Conservation (phyloP, 345 rosid genomes). For the Cochlearia excelsa region DNA sequence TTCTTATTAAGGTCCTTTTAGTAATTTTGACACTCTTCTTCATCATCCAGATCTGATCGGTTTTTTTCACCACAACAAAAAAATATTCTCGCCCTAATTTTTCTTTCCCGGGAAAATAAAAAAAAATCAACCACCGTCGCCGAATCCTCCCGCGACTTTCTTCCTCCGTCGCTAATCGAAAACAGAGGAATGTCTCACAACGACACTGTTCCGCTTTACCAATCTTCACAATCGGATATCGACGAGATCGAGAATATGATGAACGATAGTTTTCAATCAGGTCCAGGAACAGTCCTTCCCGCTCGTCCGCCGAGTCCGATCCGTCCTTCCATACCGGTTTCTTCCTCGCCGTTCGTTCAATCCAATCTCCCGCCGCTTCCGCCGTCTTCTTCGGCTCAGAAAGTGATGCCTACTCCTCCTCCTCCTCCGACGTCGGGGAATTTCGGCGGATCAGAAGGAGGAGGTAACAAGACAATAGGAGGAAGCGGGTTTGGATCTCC, state of each 20-base stretch:
- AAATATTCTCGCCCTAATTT: too few species aligned
- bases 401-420: slow-evolving; percentile 38
- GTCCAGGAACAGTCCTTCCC: slow-evolving; percentile 64
- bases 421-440: slow-evolving; percentile 38
- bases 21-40: too few species aligned
- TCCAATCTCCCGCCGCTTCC: slow-evolving; percentile 58
- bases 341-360: slow-evolving; percentile 57
- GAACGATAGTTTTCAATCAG: slow-evolving; percentile 60
- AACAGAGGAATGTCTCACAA: slow-evolving; percentile 52
- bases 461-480: neutral
- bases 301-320: slow-evolving; percentile 46
- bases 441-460: neutral
- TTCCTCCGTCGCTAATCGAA: too few species aligned
- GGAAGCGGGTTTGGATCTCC: slow-evolving; percentile 64
- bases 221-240: slow-evolving; percentile 88
- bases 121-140: too few species aligned
- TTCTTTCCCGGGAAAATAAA: too few species aligned
- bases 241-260: slow-evolving; percentile 96
- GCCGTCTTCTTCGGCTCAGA: slow-evolving; percentile 27
- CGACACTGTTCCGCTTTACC: slow-evolving; percentile 74
- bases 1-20: too few species aligned
- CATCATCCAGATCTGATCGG: too few species aligned
- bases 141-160: too few species aligned
- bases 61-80: too few species aligned
- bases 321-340: slow-evolving; percentile 53